Evolutionary conservation across 2,329 filamentous ascomycete species (phyloP), one percentile per base, ranked within the genome.

Genomic region (Aspergillus vadensis): DNA sequence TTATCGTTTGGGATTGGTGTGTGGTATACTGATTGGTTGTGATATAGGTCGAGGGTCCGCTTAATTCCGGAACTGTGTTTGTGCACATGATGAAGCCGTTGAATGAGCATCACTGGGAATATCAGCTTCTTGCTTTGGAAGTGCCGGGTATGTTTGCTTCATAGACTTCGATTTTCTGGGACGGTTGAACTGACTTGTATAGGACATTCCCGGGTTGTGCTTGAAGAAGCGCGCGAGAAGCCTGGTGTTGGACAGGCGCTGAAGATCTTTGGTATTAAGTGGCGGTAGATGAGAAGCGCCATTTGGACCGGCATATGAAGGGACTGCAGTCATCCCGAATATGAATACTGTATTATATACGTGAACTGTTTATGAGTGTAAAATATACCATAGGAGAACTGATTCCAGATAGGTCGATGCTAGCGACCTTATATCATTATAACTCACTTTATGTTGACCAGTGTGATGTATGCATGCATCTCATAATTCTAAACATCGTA

Each of bases 101-200:
- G 2, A 86, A 86, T 32, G 83, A 87, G 39, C 77, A 82, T 54
- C 87, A 91, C 43, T 92, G 87, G 72, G 85, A 91, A 68, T 97
- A 97, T 77, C 86, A 88, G 72, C 87, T 92, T 72, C 81, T 98
- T 44, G 90, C 87, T 55, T 74, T 98, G 50, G 92, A 97, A 74
- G 85, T 96, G 25, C 88, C 85, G 67, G 92, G 91, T 64, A 70
- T 76, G 63, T 56, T 30, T 4, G 15, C 7, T 36, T 14, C 32
- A 36, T 36, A 2, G 5, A 36, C 7, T 8, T 27, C 2, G 7
- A 27, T 41, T 9, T 19, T 14, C 12, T 15, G 6, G 44, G 9
- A 8, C 2, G 17, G 38, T 30, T 36, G 64, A 41, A 65, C 53
- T 55, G 39, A 44, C 15, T 14, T 55, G 9, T n/a, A 4, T 44